Evolutionary conservation across 768 basidiomycete genomes (phyloP).

Genomic region (Pulveroboletus ravenelii): DNA sequence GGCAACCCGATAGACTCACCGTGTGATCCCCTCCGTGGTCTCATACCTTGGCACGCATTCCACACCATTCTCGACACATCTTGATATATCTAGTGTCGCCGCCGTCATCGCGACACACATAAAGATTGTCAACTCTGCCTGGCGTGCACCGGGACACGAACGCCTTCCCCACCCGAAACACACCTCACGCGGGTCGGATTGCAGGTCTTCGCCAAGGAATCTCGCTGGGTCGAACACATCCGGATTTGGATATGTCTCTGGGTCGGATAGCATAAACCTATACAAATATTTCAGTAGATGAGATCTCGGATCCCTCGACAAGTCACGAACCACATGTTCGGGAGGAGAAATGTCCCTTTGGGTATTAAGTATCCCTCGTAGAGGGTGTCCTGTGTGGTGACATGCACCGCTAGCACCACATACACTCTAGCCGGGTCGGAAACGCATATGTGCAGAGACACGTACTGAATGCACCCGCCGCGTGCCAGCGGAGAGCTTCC

Average conservation of each 20-base stretch:
- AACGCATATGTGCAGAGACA: background rate
- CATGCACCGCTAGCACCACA: too few relatives aligned
- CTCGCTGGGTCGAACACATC: too few relatives aligned
- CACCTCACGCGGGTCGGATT: constrained; percentile 6
- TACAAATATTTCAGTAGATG: too few relatives aligned
- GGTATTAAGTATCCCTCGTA: too few relatives aligned
- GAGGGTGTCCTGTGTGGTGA: too few relatives aligned
- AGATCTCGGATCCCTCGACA: too few relatives aligned
- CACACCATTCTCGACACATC: too few relatives aligned
- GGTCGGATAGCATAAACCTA: too few relatives aligned
- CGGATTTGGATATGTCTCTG: too few relatives aligned
- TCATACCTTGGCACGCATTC: constrained; percentile 1
- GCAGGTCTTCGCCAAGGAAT: background rate
- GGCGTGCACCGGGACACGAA: constrained; percentile 5
- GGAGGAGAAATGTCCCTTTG: too few relatives aligned
- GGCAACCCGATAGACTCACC: background rate
- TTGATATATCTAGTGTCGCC: constrained; percentile 6
- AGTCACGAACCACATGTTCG: too few relatives aligned
- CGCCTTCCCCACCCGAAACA: constrained; percentile 19
- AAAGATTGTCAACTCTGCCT: background rate
- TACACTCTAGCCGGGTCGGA: background rate
- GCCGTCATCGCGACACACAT: background rate
- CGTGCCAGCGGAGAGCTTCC: constrained; percentile 10
- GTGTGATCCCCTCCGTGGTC: background rate
- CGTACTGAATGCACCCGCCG: background rate